A percentile compares a stretch with the other conserved stretches of the same genome.
These are phyloP conservation scores for Thelonectria discophora DNA, from an alignment of 2,329 filamentous ascomycete species.

Conservation along the genomic window DNA sequence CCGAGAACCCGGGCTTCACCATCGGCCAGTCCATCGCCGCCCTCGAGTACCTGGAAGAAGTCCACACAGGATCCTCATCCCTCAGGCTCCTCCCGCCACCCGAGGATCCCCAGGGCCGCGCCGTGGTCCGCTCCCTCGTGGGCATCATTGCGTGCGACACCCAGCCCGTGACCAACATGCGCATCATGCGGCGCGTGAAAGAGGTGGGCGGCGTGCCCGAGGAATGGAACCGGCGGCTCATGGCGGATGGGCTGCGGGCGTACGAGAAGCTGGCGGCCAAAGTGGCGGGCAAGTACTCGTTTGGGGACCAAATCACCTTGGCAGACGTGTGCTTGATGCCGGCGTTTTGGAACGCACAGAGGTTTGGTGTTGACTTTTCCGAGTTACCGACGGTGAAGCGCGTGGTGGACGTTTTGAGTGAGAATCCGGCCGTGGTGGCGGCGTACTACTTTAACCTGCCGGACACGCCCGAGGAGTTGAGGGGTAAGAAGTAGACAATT, in stretches of 20 bases:
- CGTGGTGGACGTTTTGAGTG: constrained; percentile 57
- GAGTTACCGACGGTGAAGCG: constrained; percentile 57
- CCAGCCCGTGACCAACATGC: constrained; percentile 68
- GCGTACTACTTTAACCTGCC: constrained; percentile 64
- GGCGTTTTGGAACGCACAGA: constrained; percentile 65
- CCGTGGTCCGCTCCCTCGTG: constrained; percentile 61
- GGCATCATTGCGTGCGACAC: constrained; percentile 65
- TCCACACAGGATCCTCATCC: constrained; percentile 51
- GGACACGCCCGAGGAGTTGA: constrained; percentile 53
- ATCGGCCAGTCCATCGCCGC: constrained; percentile 67
- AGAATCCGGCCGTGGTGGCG: constrained; percentile 59
- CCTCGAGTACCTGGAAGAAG: constrained; percentile 70
- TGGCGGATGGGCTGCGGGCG: constrained; percentile 62
- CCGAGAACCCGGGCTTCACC: constrained; percentile 45
- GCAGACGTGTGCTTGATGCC: constrained; percentile 68
- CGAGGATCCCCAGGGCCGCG: constrained; percentile 54
- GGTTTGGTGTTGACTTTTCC: constrained; percentile 62
- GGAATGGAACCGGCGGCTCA: constrained; percentile 62
- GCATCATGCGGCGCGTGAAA: constrained; percentile 59
- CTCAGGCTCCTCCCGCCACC: constrained; percentile 60
- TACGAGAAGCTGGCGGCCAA: constrained; percentile 58
- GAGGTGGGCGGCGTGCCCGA: constrained; percentile 53
- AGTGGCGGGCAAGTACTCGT: constrained; percentile 60
- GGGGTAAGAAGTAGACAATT: constrained; percentile 14
- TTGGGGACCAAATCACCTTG: constrained; percentile 64